Base-by-base conservation (phyloP, 495 filamentous ascomycete species). In the Emericellopsis terricola region DNA sequence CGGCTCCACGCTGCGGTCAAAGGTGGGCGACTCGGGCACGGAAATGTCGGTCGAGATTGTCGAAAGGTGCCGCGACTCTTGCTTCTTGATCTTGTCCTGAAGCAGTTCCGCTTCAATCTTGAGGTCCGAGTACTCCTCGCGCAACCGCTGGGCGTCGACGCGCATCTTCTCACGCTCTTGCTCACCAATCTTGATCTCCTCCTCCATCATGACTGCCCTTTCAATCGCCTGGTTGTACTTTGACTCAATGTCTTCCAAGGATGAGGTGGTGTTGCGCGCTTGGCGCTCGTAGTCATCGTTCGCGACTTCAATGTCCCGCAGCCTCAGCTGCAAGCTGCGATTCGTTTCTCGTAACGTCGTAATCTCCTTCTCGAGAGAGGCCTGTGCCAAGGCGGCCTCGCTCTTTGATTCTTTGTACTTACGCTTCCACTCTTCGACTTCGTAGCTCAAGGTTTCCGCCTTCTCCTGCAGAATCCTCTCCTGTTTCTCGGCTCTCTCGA, bases 231-330 rank as follows among this genome's bases (percentile, higher is more conserved):
- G 68, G 51, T 94, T 94, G 55, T 85, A 94, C 51, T 96, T 97
- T 35, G 81, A 87, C 55, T 96, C 89, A 50, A 97, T 58, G 50
- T 96, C 89, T 60, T 97, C 91, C 42, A 94, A 69, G 37, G 87
- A 94, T 29, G 87, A 93, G 13, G 78, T 80, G 13, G 83, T 93
- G 46, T 93, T 83, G 38, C 89, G 73, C 38, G 87, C 85, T 56
- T 96, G 85, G 38, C 86, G 76, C 56, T 97, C 89, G 50, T 84
- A 94, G 51, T 97, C 89, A 65, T 97, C 89, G 55, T 97, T 97
- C 41, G 80, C 79, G 21, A 97, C 91, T 53, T 97, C 89, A 39
- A 89, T 94, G 47, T 97, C 91, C 38, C 89, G 74, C 32, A 97
- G 55, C 51, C 68, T 78, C 29, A 93, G 61, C 46, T 86, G 77